Percentiles rank a stretch among this genome's conserved stretches.
These are phyloP conservation scores for Diaporthe destruens DNA, from an alignment of 2,329 filamentous ascomycete genomes.

Conservation along the genomic window DNA sequence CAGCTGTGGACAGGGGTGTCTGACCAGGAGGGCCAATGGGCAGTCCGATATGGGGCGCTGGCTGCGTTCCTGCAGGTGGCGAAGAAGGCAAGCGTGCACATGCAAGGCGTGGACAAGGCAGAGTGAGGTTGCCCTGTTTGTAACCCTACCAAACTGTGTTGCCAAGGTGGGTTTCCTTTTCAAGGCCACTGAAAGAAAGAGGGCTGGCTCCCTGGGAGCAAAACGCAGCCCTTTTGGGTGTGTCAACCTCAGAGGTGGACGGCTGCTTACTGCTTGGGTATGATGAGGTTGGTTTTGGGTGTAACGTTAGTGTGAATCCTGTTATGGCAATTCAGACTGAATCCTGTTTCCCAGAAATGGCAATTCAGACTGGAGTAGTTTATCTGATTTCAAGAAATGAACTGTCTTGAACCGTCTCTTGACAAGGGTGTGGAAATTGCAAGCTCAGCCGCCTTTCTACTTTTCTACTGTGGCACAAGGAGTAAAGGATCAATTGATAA, in stretches of 20 bases:
- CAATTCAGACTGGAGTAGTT: neutral
- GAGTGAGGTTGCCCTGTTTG: neutral
- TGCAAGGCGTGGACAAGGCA: slow-evolving; percentile 10
- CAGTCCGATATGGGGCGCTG: neutral
- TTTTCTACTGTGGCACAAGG: neutral
- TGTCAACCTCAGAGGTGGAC: neutral
- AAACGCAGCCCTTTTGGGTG: neutral
- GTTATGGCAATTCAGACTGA: neutral
- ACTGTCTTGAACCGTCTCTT: neutral
- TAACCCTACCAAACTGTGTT: neutral
- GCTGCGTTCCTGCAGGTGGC: neutral
- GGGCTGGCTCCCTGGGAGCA: neutral
- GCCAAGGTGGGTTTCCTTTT: slow-evolving; percentile 17
- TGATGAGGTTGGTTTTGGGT: neutral
- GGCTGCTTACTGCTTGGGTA: too few species aligned
- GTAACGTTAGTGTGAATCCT: too few species aligned
- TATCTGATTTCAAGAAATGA: neutral
- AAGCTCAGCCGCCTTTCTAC: neutral
- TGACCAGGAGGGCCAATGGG: slow-evolving; percentile 6
- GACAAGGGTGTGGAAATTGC: slow-evolving; percentile 19
- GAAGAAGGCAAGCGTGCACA: slow-evolving; percentile 13
- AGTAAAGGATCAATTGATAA: neutral
- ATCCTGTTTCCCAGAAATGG: neutral
- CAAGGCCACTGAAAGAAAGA: neutral
- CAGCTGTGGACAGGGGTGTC: slow-evolving; percentile 6